Percentiles rank a stretch among this genome's conserved stretches.
Evolutionary conservation across 495 filamentous ascomycete species (phyloP).

Genomic region (Aspergillus campestris): DNA sequence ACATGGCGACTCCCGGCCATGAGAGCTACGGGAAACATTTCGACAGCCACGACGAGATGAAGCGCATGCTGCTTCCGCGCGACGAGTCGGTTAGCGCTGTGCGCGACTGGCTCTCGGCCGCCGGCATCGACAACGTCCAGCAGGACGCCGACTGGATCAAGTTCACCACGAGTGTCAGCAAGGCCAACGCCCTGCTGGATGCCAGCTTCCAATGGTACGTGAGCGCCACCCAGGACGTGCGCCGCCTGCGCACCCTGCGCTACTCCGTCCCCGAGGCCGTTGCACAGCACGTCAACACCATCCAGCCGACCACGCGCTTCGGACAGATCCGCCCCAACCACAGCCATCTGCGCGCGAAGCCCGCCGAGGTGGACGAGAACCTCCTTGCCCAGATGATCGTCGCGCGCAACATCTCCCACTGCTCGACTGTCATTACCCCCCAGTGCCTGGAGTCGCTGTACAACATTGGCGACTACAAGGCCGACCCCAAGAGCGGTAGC

Average conservation of each 20-base stretch:
- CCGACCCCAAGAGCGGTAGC: slow-evolving; percentile 24
- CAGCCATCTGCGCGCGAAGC: slow-evolving; percentile 23
- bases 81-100: slow-evolving; percentile 38
- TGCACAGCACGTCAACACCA: slow-evolving; percentile 36
- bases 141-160: slow-evolving; percentile 56
- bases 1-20: slow-evolving; percentile 55
- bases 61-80: slow-evolving; percentile 45
- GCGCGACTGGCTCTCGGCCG: slow-evolving; percentile 38
- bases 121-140: slow-evolving; percentile 39
- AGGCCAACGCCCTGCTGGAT: slow-evolving; percentile 46
- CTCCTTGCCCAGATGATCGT: slow-evolving; percentile 12
- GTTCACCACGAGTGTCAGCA: slow-evolving; percentile 43
- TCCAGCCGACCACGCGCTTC: slow-evolving; percentile 52
- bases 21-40: slow-evolving; percentile 57
- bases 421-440: slow-evolving; percentile 46
- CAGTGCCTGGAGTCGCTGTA: slow-evolving; percentile 54
- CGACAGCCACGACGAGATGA: slow-evolving; percentile 44
- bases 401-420: slow-evolving; percentile 19
- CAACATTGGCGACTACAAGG: slow-evolving; percentile 46
- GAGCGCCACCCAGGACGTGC: slow-evolving; percentile 25
- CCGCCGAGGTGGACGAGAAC: slow-evolving; percentile 12
- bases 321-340: slow-evolving; percentile 36
- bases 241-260: slow-evolving; percentile 47
- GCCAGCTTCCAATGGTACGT: slow-evolving; percentile 50
- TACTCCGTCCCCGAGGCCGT: slow-evolving; percentile 53